phyloP scores from a whole-genome alignment of 208 protist genomes.

The Trichomonas tenax region DNA sequence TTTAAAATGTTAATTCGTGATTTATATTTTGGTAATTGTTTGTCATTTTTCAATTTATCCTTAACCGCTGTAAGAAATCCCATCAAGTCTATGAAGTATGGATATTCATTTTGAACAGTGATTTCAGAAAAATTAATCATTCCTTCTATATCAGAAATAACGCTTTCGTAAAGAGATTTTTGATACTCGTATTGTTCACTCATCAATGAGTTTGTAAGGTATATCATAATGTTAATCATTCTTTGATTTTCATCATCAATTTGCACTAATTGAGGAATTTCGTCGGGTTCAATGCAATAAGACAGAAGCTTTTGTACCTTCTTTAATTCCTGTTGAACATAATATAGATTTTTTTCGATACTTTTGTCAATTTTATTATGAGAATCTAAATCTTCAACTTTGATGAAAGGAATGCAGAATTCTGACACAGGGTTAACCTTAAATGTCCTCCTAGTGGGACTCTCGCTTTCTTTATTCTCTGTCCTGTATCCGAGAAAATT shows the following conservation, averaged over 20 bases:
- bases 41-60: background rate
- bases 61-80: background rate
- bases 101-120: background rate
- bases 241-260: background rate
- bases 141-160: background rate
- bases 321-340: background rate
- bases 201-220: background rate
- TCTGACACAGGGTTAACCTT: background rate
- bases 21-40: background rate
- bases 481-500: too few relatives aligned
- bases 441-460: too few relatives aligned
- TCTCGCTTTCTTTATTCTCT: too few relatives aligned
- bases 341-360: background rate
- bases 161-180: background rate
- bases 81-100: background rate
- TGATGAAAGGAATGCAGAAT: background rate
- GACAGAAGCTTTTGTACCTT: background rate
- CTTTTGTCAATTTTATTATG: background rate
- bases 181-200: background rate
- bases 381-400: background rate
- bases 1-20: background rate
- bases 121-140: background rate
- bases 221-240: background rate
- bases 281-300: background rate
- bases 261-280: background rate